Evolutionary conservation across 768 basidiomycete genomes (phyloP).

Genomic region (Phlebiopsis flavidoalba): DNA sequence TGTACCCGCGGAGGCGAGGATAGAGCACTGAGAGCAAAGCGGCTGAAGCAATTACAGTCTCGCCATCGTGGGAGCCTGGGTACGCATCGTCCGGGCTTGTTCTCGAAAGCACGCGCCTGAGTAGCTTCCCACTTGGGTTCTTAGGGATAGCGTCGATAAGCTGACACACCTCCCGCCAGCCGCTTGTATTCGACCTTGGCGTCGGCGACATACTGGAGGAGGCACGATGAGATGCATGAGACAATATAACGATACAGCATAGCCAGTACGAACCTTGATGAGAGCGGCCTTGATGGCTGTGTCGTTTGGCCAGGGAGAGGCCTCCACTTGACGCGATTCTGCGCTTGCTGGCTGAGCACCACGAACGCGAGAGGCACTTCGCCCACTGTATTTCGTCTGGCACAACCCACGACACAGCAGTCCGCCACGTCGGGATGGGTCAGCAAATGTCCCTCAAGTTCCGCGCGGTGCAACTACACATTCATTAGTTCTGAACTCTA

Average conservation of each 20-base stretch:
- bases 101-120: conserved; percentile 6
- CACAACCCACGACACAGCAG: conserved; percentile 42
- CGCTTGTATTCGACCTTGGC: conserved; percentile 32
- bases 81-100: not conserved
- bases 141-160: conserved; percentile 33
- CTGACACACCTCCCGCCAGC: conserved; percentile 33
- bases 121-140: conserved; percentile 27
- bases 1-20: no score
- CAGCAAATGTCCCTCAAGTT: conserved; percentile 32
- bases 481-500: not conserved
- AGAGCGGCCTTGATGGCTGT: conserved; percentile 39
- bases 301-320: conserved; percentile 27
- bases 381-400: conserved; percentile 69
- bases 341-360: conserved; percentile 40
- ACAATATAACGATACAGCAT: not conserved
- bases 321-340: conserved; percentile 29
- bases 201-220: conserved; percentile 25
- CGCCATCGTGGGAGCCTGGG: not conserved
- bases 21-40: no score
- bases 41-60: not conserved
- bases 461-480: conserved; percentile 28
- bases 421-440: conserved; percentile 39
- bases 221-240: not conserved
- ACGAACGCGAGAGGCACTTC: conserved; percentile 71
- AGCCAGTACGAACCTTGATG: conserved; percentile 41